Percentiles rank a stretch among this genome's conserved stretches.
Evolutionary conservation across 345 rosid genomes (phyloP).

Genomic region (Acer campestre): DNA sequence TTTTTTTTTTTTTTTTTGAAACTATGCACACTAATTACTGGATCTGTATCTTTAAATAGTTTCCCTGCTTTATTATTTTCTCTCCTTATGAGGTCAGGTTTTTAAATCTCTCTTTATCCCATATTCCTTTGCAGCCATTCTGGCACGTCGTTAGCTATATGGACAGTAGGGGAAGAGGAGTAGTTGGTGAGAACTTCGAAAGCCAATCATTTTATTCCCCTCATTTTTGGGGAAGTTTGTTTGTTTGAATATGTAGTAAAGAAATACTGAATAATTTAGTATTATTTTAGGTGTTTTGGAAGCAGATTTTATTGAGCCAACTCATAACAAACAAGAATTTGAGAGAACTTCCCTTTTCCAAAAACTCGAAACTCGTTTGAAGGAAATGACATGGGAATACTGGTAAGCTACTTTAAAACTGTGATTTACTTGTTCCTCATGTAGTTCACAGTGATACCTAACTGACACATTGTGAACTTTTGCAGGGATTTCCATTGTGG

Average conservation of each 20-base stretch:
- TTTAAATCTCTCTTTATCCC: neutral
- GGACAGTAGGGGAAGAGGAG: slow-evolving; percentile 75
- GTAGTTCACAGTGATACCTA: slow-evolving; percentile 16
- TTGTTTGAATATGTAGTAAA: neutral
- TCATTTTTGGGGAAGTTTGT: neutral
- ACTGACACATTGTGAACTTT: slow-evolving; percentile 27
- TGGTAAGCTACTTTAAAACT: slow-evolving; percentile 49
- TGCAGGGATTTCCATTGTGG: slow-evolving; percentile 77
- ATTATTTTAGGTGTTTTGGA: slow-evolving; percentile 71
- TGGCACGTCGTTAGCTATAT: slow-evolving; percentile 68
- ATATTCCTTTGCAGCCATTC: slow-evolving; percentile 66
- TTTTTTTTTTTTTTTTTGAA: no score
- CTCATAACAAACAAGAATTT: slow-evolving; percentile 96
- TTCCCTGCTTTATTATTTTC: neutral
- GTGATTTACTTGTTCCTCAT: neutral
- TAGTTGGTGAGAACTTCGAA: slow-evolving; percentile 73
- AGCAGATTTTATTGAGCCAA: slow-evolving; percentile 92
- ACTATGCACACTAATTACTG: neutral
- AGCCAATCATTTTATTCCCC: slow-evolving; percentile 14
- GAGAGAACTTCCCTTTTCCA: slow-evolving; percentile 96
- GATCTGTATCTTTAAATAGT: neutral
- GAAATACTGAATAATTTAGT: slow-evolving; percentile 2
- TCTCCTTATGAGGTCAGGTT: neutral
- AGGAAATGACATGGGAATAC: slow-evolving; percentile 91
- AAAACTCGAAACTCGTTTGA: slow-evolving; percentile 88